phyloP scores from a whole-genome alignment of 345 rosid species.

The Syzygium jambos region DNA sequence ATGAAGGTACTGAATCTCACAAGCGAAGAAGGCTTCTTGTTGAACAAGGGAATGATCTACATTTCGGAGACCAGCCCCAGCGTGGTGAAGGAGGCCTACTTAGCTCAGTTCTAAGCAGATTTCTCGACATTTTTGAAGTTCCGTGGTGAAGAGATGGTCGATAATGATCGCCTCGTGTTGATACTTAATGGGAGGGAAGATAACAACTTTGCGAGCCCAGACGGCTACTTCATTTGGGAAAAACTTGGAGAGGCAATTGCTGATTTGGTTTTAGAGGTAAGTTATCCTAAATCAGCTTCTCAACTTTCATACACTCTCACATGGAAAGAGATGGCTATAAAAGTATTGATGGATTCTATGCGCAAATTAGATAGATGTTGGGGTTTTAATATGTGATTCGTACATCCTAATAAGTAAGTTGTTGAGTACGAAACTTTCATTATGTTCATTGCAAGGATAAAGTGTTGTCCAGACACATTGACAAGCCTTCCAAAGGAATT shows the following conservation, averaged over 20 bases:
- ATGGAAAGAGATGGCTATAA: not conserved
- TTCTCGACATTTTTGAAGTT: conserved; percentile 5
- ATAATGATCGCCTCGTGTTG: conserved; percentile 4
- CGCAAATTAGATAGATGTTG: not conserved
- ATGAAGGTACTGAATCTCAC: conserved; percentile 2
- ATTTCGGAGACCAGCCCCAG: conserved; percentile 8
- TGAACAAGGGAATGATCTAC: conserved; percentile 17
- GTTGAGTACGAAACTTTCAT: not conserved
- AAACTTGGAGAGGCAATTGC: conserved; percentile 1
- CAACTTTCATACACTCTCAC: not conserved
- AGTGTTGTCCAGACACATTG: not conserved
- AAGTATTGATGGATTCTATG: not conserved
- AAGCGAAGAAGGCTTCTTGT: not conserved
- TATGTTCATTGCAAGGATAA: not conserved
- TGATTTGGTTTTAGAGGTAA: conserved; percentile 2
- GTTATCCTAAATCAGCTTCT: not conserved
- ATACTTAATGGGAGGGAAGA: not conserved
- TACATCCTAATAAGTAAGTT: not conserved
- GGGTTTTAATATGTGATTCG: too few relatives aligned
- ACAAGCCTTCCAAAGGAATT: not conserved
- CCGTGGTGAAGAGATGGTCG: conserved; percentile 14
- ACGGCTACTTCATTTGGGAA: not conserved
- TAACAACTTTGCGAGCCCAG: not conserved
- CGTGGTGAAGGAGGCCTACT: conserved; percentile 8
- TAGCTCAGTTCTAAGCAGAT: conserved; percentile 7